Evolutionary conservation across 768 basidiomycete species (phyloP).

Genomic region (Kwoniella dendrophila): DNA sequence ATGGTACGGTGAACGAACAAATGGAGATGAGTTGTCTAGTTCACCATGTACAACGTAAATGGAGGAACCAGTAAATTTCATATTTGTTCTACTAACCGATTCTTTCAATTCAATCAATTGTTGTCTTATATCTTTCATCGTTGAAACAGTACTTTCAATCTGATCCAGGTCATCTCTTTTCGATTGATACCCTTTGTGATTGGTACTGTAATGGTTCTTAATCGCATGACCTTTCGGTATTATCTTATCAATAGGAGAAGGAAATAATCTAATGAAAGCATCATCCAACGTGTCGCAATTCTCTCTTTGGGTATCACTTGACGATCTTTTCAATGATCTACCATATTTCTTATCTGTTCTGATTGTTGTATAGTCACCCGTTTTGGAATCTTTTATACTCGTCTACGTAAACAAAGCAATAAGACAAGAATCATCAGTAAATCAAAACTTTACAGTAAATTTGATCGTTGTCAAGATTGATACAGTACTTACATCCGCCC

Average conservation of each 20-base stretch:
- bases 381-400: not conserved
- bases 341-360: conserved; percentile 10
- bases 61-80: conserved; percentile 5
- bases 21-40: not conserved
- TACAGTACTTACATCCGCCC: conserved; percentile 13
- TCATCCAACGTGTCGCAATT: conserved; percentile 4
- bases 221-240: not conserved
- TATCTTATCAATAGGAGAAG: conserved; percentile 5
- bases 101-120: not conserved
- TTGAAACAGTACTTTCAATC: not conserved
- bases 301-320: not conserved
- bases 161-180: conserved; percentile 1
- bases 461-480: not conserved
- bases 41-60: conserved; percentile 7
- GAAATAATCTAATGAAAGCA: conserved; percentile 9
- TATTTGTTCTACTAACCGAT: not conserved
- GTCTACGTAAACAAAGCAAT: conserved; percentile 1
- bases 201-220: not conserved
- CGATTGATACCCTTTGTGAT: not conserved
- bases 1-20: not conserved
- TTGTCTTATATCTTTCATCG: not conserved
- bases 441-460: not conserved
- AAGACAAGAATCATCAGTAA: not conserved
- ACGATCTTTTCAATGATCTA: not conserved
- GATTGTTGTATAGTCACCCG: not conserved